Evolutionary conservation across 2,329 filamentous ascomycete genomes (phyloP).

Genomic region (Aspergillus sclerotialis): DNA sequence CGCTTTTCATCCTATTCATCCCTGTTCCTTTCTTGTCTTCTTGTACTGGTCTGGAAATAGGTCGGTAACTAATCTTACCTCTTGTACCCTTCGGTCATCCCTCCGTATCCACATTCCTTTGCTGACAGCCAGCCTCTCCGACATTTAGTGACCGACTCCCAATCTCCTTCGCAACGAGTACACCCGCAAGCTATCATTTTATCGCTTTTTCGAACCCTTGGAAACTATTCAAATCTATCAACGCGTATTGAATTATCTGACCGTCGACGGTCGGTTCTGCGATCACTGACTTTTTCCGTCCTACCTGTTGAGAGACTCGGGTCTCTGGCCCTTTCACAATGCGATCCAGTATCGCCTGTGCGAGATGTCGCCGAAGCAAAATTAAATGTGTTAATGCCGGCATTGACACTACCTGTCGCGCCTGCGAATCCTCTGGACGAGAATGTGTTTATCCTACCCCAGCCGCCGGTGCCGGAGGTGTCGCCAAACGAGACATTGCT

Average conservation of each 20-base stretch:
- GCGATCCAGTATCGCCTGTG: conserved; percentile 74
- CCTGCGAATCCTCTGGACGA: conserved; percentile 64
- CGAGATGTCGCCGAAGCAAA: conserved; percentile 69
- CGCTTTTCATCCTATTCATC: not conserved
- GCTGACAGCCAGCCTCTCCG: too few relatives aligned
- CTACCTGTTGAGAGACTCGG: not conserved
- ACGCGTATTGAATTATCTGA: too few relatives aligned
- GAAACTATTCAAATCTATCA: too few relatives aligned
- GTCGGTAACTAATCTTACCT: too few relatives aligned
- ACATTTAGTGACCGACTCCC: not conserved
- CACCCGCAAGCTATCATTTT: too few relatives aligned
- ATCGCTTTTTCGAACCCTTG: too few relatives aligned
- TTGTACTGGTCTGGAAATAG: too few relatives aligned
- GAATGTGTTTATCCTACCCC: conserved; percentile 63
- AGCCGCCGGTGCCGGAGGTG: conserved; percentile 24
- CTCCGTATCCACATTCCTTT: too few relatives aligned
- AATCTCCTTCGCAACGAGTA: conserved; percentile 1
- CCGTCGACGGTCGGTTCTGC: too few relatives aligned
- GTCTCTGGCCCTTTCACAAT: conserved; percentile 39
- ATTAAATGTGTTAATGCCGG: conserved; percentile 81
- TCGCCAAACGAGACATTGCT: conserved; percentile 31
- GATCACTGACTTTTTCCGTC: not conserved
- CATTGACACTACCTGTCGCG: conserved; percentile 63
- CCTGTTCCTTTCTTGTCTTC: too few relatives aligned
- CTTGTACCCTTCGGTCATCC: too few relatives aligned